Evolutionary conservation across 1,284 basidiomycete genomes (phyloP).

Genomic region (Malassezia sp.): DNA sequence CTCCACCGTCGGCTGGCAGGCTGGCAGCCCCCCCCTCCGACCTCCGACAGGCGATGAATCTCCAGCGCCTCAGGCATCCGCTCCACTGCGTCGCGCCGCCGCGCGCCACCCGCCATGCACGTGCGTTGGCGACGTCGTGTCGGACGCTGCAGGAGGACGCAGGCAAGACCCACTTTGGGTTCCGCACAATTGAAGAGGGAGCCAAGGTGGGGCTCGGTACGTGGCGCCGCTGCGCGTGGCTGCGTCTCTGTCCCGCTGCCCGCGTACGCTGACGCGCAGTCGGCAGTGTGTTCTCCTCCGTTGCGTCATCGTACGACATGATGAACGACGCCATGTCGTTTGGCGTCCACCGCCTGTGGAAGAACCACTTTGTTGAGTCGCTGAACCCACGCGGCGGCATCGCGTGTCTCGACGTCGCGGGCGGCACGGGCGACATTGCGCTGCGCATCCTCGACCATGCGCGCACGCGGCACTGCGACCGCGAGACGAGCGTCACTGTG

Average conservation of each 20-base stretch:
- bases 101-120: too few relatives aligned
- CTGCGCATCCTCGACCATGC: conserved; percentile 84
- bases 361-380: conserved; percentile 71
- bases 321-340: conserved; percentile 99
- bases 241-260: background rate
- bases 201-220: conserved; percentile 55
- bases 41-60: too few relatives aligned
- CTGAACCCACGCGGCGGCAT: conserved; percentile 60
- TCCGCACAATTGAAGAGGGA: conserved; percentile 68
- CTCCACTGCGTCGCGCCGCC: too few relatives aligned
- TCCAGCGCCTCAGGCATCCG: too few relatives aligned
- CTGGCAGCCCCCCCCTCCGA: too few relatives aligned
- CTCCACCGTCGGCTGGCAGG: too few relatives aligned
- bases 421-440: conserved; percentile 93
- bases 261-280: conserved; percentile 52
- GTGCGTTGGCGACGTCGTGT: too few relatives aligned
- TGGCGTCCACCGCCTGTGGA: conserved; percentile 94
- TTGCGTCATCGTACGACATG: conserved; percentile 87
- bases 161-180: conserved; percentile 69
- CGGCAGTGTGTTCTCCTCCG: conserved; percentile 84
- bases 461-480: conserved; percentile 60
- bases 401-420: conserved; percentile 83
- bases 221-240: too few relatives aligned
- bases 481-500: conserved; percentile 68
- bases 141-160: too few relatives aligned